A percentile compares a stretch with the other conserved stretches of the same genome.
These are phyloP conservation scores for Colletotrichum cordylinicola DNA, from an alignment of 2,329 filamentous ascomycete species.

Conservation along the genomic window DNA sequence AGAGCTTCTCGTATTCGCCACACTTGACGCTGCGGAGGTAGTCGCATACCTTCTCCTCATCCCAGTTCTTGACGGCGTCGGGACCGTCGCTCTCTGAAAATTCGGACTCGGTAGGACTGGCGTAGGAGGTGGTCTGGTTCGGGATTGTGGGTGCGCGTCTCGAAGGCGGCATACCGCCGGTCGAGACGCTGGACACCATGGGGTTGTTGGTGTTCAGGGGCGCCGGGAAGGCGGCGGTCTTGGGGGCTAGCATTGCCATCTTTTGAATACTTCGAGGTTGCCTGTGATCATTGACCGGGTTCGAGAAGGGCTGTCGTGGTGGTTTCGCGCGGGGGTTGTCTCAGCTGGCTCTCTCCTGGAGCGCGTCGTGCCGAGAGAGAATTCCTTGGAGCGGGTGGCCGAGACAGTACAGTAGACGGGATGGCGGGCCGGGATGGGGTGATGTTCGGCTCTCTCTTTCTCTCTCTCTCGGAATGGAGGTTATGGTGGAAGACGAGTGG, in stretches of 20 bases:
- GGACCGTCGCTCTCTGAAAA: slow-evolving; percentile 84
- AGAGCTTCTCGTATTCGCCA: slow-evolving; percentile 89
- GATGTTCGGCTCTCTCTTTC: not conserved
- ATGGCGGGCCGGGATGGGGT: not conserved
- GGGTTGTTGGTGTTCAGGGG: slow-evolving; percentile 54
- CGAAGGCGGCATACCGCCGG: slow-evolving; percentile 55
- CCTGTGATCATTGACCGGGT: not conserved
- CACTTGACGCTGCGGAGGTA: slow-evolving; percentile 93
- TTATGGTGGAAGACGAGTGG: not conserved
- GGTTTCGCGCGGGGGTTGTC: slow-evolving; percentile 14
- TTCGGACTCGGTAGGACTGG: slow-evolving; percentile 89
- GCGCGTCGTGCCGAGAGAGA: slow-evolving; percentile 14
- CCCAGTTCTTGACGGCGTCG: slow-evolving; percentile 83
- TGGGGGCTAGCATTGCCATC: slow-evolving; percentile 83
- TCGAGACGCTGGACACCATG: slow-evolving; percentile 51
- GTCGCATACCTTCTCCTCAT: slow-evolving; percentile 88
- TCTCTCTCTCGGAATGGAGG: not conserved
- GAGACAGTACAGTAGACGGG: slow-evolving; percentile 11
- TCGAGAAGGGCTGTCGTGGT: not conserved
- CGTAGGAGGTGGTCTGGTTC: slow-evolving; percentile 63
- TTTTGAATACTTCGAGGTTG: slow-evolving; percentile 5
- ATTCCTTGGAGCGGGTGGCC: slow-evolving; percentile 8
- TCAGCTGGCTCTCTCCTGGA: slow-evolving; percentile 24
- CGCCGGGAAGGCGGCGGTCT: slow-evolving; percentile 68
- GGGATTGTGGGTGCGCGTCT: slow-evolving; percentile 58